Evolutionary conservation across 352 stramenopile genomes (phyloP).

Genomic region (Aphanomyces stellatus): DNA sequence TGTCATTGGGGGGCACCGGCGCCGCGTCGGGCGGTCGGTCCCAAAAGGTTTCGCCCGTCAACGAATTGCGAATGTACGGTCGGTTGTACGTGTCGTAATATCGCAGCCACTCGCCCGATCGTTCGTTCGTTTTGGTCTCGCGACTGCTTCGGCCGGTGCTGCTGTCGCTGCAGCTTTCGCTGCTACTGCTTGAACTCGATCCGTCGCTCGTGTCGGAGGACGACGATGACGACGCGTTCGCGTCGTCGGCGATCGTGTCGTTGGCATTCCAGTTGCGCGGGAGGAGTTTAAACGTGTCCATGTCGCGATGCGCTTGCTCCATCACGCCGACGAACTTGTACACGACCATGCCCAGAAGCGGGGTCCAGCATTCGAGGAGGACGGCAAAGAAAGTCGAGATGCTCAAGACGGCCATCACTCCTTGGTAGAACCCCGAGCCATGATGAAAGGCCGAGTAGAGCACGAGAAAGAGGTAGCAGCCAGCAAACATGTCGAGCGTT

Average conservation of each 20-base stretch:
- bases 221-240: conserved; percentile 9
- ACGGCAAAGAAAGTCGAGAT: conserved; percentile 38
- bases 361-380: conserved; percentile 54
- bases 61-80: conserved; percentile 57
- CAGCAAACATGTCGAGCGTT: conserved; percentile 36
- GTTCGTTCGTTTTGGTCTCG: not conserved
- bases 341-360: conserved; percentile 55
- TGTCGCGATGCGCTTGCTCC: conserved; percentile 45
- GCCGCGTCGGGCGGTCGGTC: conserved; percentile 29
- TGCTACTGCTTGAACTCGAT: not conserved
- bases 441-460: conserved; percentile 57
- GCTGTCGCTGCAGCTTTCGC: conserved; percentile 16
- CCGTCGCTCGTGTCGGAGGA: not conserved
- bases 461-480: conserved; percentile 59
- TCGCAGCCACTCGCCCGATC: conserved; percentile 42
- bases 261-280: conserved; percentile 61
- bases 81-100: conserved; percentile 43
- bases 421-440: conserved; percentile 41
- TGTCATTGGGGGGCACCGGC: not conserved
- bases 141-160: not conserved
- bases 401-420: conserved; percentile 33
- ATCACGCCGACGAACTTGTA: conserved; percentile 38
- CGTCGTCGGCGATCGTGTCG: conserved; percentile 23
- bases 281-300: conserved; percentile 43
- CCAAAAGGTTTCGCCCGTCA: conserved; percentile 61